phyloP scores from a whole-genome alignment of 2,329 filamentous ascomycete genomes.

The Xylaria hypoxylon region DNA sequence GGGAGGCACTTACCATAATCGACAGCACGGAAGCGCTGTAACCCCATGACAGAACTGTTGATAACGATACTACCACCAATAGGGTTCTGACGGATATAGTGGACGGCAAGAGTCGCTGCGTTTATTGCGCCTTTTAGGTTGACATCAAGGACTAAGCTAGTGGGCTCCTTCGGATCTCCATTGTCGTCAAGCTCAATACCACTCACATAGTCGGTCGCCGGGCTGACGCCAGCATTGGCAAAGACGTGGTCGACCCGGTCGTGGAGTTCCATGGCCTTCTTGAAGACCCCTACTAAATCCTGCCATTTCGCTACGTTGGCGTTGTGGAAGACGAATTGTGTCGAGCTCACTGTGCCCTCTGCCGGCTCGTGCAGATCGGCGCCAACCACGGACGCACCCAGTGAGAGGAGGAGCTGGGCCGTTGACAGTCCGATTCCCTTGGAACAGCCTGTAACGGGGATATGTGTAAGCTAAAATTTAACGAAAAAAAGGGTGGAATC shows the following conservation, averaged over 20 bases:
- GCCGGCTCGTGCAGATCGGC: slow-evolving; percentile 62
- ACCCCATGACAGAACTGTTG: slow-evolving; percentile 62
- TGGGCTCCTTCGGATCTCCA: slow-evolving; percentile 62
- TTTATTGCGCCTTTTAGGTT: slow-evolving; percentile 63
- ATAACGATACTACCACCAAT: slow-evolving; percentile 66
- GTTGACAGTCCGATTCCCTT: slow-evolving; percentile 72
- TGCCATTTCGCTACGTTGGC: slow-evolving; percentile 64
- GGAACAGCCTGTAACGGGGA: slow-evolving; percentile 59
- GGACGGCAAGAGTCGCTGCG: slow-evolving; percentile 60
- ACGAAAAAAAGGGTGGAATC: not conserved
- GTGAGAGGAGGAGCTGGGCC: slow-evolving; percentile 60
- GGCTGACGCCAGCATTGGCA: slow-evolving; percentile 69
- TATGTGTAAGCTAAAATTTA: not conserved
- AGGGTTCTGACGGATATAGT: slow-evolving; percentile 62
- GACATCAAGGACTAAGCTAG: slow-evolving; percentile 58
- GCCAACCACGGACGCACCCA: slow-evolving; percentile 66
- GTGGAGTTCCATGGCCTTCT: slow-evolving; percentile 66
- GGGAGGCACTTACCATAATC: slow-evolving; percentile 60
- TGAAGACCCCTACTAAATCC: slow-evolving; percentile 64
- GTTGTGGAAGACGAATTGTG: slow-evolving; percentile 55
- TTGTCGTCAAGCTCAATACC: slow-evolving; percentile 58
- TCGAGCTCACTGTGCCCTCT: slow-evolving; percentile 41
- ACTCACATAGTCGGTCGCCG: slow-evolving; percentile 59
- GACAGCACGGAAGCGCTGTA: slow-evolving; percentile 62
- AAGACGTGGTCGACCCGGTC: slow-evolving; percentile 84